Conservation (phyloP, 257 asterid species). For the Solanum ahanhuiri region DNA sequence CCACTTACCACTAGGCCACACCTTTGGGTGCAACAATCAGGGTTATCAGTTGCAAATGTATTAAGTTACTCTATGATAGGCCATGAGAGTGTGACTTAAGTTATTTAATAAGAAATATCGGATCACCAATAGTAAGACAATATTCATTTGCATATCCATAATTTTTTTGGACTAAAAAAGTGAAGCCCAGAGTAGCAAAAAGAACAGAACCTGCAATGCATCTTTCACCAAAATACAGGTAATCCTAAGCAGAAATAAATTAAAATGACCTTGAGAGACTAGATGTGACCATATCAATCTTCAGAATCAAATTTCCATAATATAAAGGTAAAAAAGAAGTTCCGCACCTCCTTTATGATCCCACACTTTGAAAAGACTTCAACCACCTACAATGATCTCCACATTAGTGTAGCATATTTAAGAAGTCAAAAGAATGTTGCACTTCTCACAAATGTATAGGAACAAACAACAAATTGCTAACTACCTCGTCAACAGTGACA, state of each 20-base stretch:
- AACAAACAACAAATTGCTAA: conserved; percentile 3
- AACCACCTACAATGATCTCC: conserved; percentile 47
- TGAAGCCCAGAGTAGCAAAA: not conserved
- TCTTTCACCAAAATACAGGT: not conserved
- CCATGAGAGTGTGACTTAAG: not conserved
- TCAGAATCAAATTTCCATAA: not conserved
- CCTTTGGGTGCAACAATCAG: not conserved
- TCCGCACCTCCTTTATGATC: conserved; percentile 79
- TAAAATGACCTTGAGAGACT: not conserved
- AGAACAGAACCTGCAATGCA: not conserved
- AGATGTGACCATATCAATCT: not conserved
- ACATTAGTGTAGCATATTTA: conserved; percentile 9
- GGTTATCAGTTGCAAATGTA: not conserved
- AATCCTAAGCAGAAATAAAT: not conserved
- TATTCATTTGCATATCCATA: not conserved
- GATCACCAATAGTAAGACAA: not conserved
- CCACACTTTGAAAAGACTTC: conserved; percentile 94
- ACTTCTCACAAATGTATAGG: not conserved
- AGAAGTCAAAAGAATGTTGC: not conserved
- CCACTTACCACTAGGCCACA: not conserved
- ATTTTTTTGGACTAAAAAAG: not conserved
- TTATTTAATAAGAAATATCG: not conserved
- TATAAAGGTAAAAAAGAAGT: conserved; percentile 2
- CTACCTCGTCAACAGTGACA: conserved; percentile 82
- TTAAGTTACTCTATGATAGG: not conserved